Evolutionary conservation across 306 rosid genomes (phyloP).

Genomic region (Neltuma alba): DNA sequence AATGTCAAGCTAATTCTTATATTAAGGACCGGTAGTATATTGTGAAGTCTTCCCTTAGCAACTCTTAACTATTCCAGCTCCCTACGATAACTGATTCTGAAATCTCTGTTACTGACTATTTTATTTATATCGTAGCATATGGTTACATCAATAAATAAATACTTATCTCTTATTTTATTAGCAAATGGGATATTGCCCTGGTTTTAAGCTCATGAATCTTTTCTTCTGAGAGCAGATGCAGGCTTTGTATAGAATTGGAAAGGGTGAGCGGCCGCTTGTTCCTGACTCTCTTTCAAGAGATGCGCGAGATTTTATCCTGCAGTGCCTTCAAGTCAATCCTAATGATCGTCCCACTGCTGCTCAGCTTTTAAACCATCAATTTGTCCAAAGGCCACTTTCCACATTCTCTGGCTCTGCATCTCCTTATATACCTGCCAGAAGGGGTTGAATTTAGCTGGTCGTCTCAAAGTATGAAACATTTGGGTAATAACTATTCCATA

Average conservation of each 20-base stretch:
- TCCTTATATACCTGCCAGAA: conserved; percentile 51
- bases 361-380: conserved; percentile 72
- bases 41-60: not conserved
- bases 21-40: too few relatives aligned
- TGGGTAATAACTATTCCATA: conserved; percentile 41
- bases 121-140: not conserved
- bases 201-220: conserved; percentile 31
- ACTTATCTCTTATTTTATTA: not conserved
- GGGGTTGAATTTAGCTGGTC: conserved; percentile 37
- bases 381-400: conserved; percentile 64
- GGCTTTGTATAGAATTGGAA: conserved; percentile 83
- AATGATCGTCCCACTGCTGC: conserved; percentile 69
- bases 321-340: conserved; percentile 79
- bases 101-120: not conserved
- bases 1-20: too few relatives aligned
- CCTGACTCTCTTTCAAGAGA: conserved; percentile 78
- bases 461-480: conserved; percentile 24
- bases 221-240: conserved; percentile 65
- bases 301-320: conserved; percentile 69
- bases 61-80: not conserved
- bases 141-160: not conserved
- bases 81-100: not conserved
- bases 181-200: conserved; percentile 18
- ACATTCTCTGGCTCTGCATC: conserved; percentile 65
- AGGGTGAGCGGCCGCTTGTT: conserved; percentile 69